phyloP scores from a whole-genome alignment of 306 rosid genomes.

The Rubus idaeus region DNA sequence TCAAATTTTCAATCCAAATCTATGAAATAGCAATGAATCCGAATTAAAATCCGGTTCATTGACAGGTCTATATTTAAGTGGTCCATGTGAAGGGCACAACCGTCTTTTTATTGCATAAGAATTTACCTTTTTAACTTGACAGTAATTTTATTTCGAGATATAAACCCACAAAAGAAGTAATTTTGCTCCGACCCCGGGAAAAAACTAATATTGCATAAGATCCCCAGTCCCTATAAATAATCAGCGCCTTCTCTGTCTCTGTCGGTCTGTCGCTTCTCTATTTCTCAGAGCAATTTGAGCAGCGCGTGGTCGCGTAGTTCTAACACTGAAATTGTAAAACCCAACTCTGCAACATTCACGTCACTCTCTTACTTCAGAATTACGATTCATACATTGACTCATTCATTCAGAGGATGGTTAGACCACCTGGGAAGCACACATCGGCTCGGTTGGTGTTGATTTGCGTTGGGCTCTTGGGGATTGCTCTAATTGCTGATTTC shows the following conservation, averaged over 20 bases:
- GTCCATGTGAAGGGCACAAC: too few relatives aligned
- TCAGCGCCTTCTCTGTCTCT: not conserved
- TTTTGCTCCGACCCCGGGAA: too few relatives aligned
- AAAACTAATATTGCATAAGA: too few relatives aligned
- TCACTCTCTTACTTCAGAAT: not conserved
- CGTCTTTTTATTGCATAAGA: too few relatives aligned
- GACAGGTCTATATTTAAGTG: too few relatives aligned
- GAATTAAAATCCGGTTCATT: too few relatives aligned
- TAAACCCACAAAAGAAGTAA: too few relatives aligned
- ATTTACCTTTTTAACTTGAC: too few relatives aligned
- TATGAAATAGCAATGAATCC: too few relatives aligned
- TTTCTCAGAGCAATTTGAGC: not conserved
- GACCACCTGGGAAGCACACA: conserved; percentile 59
- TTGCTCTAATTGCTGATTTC: conserved; percentile 69
- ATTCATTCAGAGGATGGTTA: conserved; percentile 45
- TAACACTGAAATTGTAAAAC: not conserved
- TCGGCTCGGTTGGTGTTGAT: conserved; percentile 55
- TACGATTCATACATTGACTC: not conserved
- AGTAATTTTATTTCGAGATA: too few relatives aligned
- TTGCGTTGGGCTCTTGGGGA: conserved; percentile 60
- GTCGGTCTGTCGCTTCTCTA: too few relatives aligned
- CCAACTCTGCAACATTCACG: not conserved
- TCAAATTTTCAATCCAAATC: too few relatives aligned
- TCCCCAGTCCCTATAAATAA: not conserved
- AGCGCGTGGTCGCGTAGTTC: not conserved